Evolutionary conservation across 176 grass and related monocot species (phyloP), one percentile per base, ranked within the genome.

Genomic region (Carex myosuroides): DNA sequence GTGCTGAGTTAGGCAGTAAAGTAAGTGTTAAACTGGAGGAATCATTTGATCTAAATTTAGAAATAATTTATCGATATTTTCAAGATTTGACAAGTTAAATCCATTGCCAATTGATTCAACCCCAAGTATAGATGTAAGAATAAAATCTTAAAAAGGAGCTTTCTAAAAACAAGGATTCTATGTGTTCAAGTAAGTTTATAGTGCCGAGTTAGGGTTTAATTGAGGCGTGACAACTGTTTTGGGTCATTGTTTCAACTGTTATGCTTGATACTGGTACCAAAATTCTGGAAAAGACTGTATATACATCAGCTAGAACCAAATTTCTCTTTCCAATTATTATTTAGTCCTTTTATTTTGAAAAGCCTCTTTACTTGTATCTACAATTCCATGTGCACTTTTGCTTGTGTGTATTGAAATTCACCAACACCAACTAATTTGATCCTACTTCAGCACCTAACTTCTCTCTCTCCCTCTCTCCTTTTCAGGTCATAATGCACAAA

Each of bases 401-500:
- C 79, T 81, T 64, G 54, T 81, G 30, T 81, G 26, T 64, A 64
- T 81, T 64, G 24, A 8, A 46, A 81, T 46, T 62, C 59, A 64
- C 79, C 58, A 46, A 41, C 35, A 81, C 79, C 33, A 81, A 46
- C 12, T 63, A 63, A 81, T 81, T 21, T 81, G 18, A 48, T 78
- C 57, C 35, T 77, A 83, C 60, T 50, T 46, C 35, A 30, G 21
- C 62, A 83, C 79, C 79, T 81, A 83, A 83, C 81, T 55, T 22
- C 4, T 67, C 21, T 54, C 20, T 29, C 24, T 68, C 22, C 35
- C 44, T 83, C n/a, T 83, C 39, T 32, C 26, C 8, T 48, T 83
- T 83, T 83, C 44, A 83, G 81, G 64, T 83, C 79, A 69, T 66
- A 83, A 33, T 68, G 61, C 33, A 67, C 58, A 83, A 50, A 66